phyloP scores from a whole-genome alignment of 2,329 filamentous ascomycete species.

The Claviceps monticola region DNA sequence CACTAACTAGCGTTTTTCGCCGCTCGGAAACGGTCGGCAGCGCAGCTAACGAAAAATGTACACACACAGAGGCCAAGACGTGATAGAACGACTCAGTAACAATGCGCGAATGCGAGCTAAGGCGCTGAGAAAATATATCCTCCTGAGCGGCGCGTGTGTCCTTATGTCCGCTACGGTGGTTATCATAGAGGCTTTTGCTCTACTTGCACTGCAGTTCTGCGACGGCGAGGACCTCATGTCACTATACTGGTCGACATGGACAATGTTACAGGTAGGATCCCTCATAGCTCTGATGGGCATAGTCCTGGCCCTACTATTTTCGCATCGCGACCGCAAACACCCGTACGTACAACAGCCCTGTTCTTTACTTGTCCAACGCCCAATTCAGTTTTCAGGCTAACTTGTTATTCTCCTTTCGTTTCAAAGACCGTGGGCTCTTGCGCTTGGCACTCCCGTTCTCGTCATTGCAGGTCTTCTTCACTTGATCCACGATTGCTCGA shows the following conservation, averaged over 20 bases:
- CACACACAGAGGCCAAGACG: slow-evolving; percentile 17
- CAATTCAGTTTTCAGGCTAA: background rate
- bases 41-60: background rate
- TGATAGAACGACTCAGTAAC: slow-evolving; percentile 23
- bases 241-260: slow-evolving; percentile 48
- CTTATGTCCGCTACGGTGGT: slow-evolving; percentile 29
- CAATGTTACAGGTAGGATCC: slow-evolving; percentile 43
- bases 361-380: too few relatives aligned
- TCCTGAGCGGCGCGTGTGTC: slow-evolving; percentile 30
- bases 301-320: slow-evolving; percentile 37
- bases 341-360: slow-evolving; percentile 25
- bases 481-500: slow-evolving; percentile 28
- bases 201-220: slow-evolving; percentile 43
- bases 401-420: background rate
- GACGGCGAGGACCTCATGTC: slow-evolving; percentile 46
- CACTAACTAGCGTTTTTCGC: too few relatives aligned
- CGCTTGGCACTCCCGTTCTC: slow-evolving; percentile 44
- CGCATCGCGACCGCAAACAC: slow-evolving; percentile 33
- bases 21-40: too few relatives aligned
- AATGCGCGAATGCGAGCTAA: slow-evolving; percentile 18
- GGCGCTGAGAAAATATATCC: slow-evolving; percentile 28
- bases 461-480: slow-evolving; percentile 42
- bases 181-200: slow-evolving; percentile 39
- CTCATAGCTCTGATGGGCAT: slow-evolving; percentile 45
- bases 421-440: slow-evolving; percentile 39